Conservation (phyloP, 345 rosid species). For the Combretum micranthum region DNA sequence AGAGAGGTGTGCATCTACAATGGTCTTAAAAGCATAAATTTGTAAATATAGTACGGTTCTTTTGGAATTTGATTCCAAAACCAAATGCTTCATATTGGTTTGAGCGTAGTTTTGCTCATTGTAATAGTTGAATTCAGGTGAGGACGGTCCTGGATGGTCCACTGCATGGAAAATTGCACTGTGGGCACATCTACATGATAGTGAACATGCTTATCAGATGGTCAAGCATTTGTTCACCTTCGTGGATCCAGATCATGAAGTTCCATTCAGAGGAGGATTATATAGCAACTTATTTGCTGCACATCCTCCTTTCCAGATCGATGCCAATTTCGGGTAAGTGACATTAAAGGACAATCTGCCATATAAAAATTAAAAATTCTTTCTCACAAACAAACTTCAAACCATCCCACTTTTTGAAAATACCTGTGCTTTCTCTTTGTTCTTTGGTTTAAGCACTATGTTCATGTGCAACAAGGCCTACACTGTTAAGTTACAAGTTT, state of each 20-base stretch:
- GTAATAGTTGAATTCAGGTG: conserved; percentile 40
- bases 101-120: too few species aligned
- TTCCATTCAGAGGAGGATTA: conserved; percentile 63
- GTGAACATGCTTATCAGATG: conserved; percentile 66
- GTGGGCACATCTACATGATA: conserved; percentile 80
- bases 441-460: too few species aligned
- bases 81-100: too few species aligned
- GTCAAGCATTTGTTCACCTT: conserved; percentile 61
- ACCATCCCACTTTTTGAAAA: too few species aligned
- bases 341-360: background rate
- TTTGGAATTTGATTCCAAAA: too few species aligned
- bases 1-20: conserved; percentile 50
- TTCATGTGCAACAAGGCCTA: too few species aligned
- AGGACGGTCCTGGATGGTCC: conserved; percentile 97
- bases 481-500: too few species aligned
- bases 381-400: too few species aligned
- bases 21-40: too few species aligned
- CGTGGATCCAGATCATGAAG: conserved; percentile 70
- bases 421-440: too few species aligned
- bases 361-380: too few species aligned
- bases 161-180: conserved; percentile 78
- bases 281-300: conserved; percentile 88
- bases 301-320: conserved; percentile 98
- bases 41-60: too few species aligned
- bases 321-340: conserved; percentile 89